Evolutionary conservation across 2,329 filamentous ascomycete genomes (phyloP).

Genomic region (Beauveria varroae): DNA sequence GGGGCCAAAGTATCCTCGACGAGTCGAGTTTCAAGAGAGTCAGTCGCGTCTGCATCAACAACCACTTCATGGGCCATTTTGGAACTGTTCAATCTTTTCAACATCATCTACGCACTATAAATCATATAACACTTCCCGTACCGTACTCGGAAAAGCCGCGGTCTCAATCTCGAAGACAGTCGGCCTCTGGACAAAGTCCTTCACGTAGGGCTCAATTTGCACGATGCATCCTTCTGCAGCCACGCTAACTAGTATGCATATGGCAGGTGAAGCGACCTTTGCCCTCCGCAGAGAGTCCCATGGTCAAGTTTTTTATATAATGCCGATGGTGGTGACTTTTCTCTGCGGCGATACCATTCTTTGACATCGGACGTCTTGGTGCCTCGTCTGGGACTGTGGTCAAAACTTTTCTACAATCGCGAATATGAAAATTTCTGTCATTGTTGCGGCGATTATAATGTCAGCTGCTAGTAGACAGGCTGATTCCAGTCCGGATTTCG

Average conservation of each 20-base stretch:
- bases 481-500: conserved; percentile 23
- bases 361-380: not conserved
- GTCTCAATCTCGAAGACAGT: not conserved
- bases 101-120: not conserved
- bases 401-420: not conserved
- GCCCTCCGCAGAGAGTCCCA: not conserved
- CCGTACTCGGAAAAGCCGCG: not conserved
- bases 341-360: not conserved
- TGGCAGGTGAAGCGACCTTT: not conserved
- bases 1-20: not conserved
- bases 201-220: not conserved
- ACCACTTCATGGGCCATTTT: too few species aligned
- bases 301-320: not conserved
- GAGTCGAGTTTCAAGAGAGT: too few species aligned
- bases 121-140: too few species aligned
- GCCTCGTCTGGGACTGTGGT: not conserved
- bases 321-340: not conserved
- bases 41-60: too few species aligned
- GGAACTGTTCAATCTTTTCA: not conserved
- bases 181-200: not conserved
- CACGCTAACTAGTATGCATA: conserved; percentile 9
- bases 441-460: not conserved
- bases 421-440: not conserved
- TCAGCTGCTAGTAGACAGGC: not conserved
- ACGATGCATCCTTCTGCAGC: conserved; percentile 1